Evolutionary conservation across 768 basidiomycete genomes (phyloP).

Genomic region (Suillus decipiens): DNA sequence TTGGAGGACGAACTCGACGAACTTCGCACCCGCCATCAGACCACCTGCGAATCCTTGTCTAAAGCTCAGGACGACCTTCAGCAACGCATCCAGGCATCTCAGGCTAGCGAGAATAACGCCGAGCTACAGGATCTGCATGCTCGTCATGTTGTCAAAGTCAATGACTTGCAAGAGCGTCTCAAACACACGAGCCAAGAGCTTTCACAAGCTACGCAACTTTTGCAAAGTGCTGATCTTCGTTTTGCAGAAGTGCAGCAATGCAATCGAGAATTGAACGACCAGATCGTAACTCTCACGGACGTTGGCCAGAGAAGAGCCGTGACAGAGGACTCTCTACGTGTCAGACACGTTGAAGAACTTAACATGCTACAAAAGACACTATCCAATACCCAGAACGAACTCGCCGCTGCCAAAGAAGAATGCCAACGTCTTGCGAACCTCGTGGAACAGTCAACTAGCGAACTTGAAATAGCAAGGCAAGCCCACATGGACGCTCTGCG

Average conservation of each 20-base stretch:
- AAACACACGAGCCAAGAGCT: constrained; percentile 36
- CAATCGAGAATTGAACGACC: constrained; percentile 32
- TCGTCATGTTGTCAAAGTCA: constrained; percentile 40
- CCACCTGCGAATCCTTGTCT: constrained; percentile 8
- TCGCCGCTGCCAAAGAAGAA: constrained; percentile 24
- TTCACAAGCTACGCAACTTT: constrained; percentile 34
- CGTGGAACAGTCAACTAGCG: constrained; percentile 25
- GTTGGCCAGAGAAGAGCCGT: constrained; percentile 17
- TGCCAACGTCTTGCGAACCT: constrained; percentile 28
- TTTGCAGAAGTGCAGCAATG: constrained; percentile 34
- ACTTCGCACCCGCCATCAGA: constrained; percentile 5
- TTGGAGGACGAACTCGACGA: constrained; percentile 12
- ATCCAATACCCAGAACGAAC: constrained; percentile 23
- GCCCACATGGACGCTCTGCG: constrained; percentile 35
- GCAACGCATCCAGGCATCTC: constrained; percentile 9
- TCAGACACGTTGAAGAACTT: constrained; percentile 20
- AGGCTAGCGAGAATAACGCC: constrained; percentile 2
- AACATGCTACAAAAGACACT: constrained; percentile 27
- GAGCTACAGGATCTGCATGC: constrained; percentile 20
- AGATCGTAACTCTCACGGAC: constrained; percentile 19
- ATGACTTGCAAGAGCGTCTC: constrained; percentile 39
- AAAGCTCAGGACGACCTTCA: constrained; percentile 6
- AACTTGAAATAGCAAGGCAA: constrained; percentile 26
- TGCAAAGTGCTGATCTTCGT: constrained; percentile 36
- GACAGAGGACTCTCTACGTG: constrained; percentile 7